Percentiles rank a stretch among this genome's conserved stretches.
These are phyloP conservation scores for Aegle marmelos DNA, from an alignment of 345 rosid species.

Conservation along the genomic window DNA sequence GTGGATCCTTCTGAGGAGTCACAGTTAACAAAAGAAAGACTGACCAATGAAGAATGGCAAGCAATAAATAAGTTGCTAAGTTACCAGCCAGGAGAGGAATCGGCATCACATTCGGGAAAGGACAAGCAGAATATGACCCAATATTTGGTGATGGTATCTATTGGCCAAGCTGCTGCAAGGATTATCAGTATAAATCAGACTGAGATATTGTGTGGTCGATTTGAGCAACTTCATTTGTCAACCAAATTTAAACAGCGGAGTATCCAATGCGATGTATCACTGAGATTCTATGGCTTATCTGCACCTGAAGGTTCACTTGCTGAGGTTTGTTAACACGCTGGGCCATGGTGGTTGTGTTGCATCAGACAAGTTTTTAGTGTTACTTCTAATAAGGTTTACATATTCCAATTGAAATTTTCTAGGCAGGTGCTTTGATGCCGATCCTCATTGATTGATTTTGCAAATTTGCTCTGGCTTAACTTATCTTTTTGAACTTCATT, in stretches of 20 bases:
- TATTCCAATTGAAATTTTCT: background rate
- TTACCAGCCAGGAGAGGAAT: slow-evolving; percentile 84
- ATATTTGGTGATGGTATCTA: slow-evolving; percentile 69
- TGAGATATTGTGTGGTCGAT: slow-evolving; percentile 89
- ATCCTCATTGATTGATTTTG: background rate
- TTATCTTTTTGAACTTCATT: background rate
- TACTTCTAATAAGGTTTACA: background rate
- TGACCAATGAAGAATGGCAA: slow-evolving; percentile 97
- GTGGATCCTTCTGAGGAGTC: slow-evolving; percentile 48
- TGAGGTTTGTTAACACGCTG: slow-evolving; percentile 59
- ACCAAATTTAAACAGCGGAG: slow-evolving; percentile 78
- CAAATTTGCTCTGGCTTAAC: background rate
- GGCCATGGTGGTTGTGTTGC: background rate
- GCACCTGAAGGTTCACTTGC: slow-evolving; percentile 98
- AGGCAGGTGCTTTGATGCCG: background rate
- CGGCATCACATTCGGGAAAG: slow-evolving; percentile 54
- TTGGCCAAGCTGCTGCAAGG: slow-evolving; percentile 86
- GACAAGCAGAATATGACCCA: slow-evolving; percentile 85
- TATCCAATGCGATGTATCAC: slow-evolving; percentile 65
- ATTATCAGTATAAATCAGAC: slow-evolving; percentile 59
- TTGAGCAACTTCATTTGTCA: slow-evolving; percentile 82
- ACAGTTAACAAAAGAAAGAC: slow-evolving; percentile 51
- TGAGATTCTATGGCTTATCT: slow-evolving; percentile 91
- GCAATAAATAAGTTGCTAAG: slow-evolving; percentile 87
- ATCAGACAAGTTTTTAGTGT: background rate